These are phyloP conservation scores for Claviceps sp. DNA, from an alignment of 2,329 filamentous ascomycete species.

Conservation along the genomic window DNA sequence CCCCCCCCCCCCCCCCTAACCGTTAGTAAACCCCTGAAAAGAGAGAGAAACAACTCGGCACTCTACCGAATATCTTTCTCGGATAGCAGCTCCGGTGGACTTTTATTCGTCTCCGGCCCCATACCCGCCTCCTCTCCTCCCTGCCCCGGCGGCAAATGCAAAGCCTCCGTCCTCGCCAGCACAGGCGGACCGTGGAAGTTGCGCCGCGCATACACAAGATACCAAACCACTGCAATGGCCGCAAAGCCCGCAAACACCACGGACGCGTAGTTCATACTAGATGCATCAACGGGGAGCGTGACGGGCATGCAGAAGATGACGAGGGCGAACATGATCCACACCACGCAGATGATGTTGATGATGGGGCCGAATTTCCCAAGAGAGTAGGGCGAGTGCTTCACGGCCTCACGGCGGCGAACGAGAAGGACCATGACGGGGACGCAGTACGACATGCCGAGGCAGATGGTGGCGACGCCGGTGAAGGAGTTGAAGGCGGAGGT, in stretches of 20 bases:
- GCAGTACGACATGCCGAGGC: slow-evolving; percentile 61
- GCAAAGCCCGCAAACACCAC: slow-evolving; percentile 53
- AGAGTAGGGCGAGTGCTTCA: slow-evolving; percentile 53
- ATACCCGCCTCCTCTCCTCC: neutral
- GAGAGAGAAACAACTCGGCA: no score
- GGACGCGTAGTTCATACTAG: slow-evolving; percentile 52
- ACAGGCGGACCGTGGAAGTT: slow-evolving; percentile 47
- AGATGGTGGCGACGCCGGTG: slow-evolving; percentile 69
- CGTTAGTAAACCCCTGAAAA: no score
- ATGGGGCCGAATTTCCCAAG: slow-evolving; percentile 54
- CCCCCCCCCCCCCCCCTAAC: no score
- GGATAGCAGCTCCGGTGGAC: neutral
- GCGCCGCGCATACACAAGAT: slow-evolving; percentile 47
- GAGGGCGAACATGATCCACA: slow-evolving; percentile 57
- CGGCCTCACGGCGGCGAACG: slow-evolving; percentile 49
- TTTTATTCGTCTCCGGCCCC: slow-evolving; percentile 1
- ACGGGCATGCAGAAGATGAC: slow-evolving; percentile 67
- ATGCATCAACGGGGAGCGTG: slow-evolving; percentile 40
- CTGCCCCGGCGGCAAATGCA: neutral
- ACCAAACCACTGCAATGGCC: slow-evolving; percentile 46
- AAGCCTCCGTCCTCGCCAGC: neutral
- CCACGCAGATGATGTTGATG: slow-evolving; percentile 55
- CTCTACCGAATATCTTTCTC: slow-evolving; percentile 2
- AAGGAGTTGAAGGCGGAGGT: slow-evolving; percentile 68
- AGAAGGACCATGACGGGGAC: slow-evolving; percentile 62